Percentiles rank a stretch among this genome's conserved stretches.
Evolutionary conservation across 2,329 filamentous ascomycete species (phyloP).

Genomic region (Trichoderma oligosporum): DNA sequence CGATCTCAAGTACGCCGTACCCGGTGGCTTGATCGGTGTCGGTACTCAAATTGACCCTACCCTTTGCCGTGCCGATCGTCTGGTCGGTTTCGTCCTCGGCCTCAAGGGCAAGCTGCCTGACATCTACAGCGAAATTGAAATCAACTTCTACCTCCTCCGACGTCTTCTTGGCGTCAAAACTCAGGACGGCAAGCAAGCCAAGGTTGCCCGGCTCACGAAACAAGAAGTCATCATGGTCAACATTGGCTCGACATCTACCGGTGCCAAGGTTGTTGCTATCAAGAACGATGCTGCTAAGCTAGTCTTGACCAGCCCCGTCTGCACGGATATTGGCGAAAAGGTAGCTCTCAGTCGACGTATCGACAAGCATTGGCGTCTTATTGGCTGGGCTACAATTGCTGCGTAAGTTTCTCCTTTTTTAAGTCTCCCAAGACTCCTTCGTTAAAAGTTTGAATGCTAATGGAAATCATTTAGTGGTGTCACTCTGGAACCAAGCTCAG

Average conservation of each 20-base stretch:
- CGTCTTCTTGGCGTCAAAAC: constrained; percentile 94
- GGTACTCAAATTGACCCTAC: constrained; percentile 97
- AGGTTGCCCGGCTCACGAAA: constrained; percentile 97
- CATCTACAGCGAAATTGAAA: constrained; percentile 97
- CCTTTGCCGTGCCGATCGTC: constrained; percentile 95
- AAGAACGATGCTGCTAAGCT: constrained; percentile 98
- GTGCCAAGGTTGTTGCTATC: constrained; percentile 94
- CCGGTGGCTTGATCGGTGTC: constrained; percentile 95
- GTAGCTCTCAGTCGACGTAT: constrained; percentile 94
- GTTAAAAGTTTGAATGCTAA: constrained; percentile 13
- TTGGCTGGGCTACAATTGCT: constrained; percentile 83
- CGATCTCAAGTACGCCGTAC: constrained; percentile 96
- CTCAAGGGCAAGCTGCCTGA: constrained; percentile 89
- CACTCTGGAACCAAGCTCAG: constrained; percentile 49
- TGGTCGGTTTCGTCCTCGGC: constrained; percentile 95
- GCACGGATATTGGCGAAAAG: constrained; percentile 97
- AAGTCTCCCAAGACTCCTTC: background rate
- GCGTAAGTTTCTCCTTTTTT: constrained; percentile 45
- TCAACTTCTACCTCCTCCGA: constrained; percentile 98
- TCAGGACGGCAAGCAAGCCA: constrained; percentile 97
- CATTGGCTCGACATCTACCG: constrained; percentile 95
- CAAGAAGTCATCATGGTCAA: constrained; percentile 99
- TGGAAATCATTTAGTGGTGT: constrained; percentile 44
- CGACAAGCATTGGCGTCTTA: constrained; percentile 98
- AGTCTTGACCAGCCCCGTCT: constrained; percentile 86